A percentile compares a stretch with the other conserved stretches of the same genome.
These are phyloP conservation scores for Sarcomyxa edulis DNA, from an alignment of 768 basidiomycete species.

Conservation along the genomic window DNA sequence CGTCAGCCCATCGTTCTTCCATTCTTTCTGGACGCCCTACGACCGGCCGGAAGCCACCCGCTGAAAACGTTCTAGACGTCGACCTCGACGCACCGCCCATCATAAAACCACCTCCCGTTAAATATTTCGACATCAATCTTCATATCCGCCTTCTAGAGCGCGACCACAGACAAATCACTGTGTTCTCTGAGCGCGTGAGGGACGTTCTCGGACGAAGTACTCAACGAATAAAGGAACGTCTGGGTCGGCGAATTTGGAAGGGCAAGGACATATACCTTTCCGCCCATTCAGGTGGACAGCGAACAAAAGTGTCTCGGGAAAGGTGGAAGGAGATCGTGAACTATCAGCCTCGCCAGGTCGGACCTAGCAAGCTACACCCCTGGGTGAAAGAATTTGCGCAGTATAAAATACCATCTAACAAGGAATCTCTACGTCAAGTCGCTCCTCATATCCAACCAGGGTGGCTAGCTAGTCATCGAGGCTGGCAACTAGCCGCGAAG, in stretches of 20 bases:
- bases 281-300: constrained; percentile 12
- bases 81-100: constrained; percentile 25
- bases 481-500: constrained; percentile 1
- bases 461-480: constrained; percentile 2
- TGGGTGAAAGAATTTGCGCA: neutral
- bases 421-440: neutral
- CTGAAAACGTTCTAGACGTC: constrained; percentile 26
- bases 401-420: no score
- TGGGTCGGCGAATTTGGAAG: constrained; percentile 75
- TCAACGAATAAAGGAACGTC: constrained; percentile 65
- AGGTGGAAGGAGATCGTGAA: constrained; percentile 49
- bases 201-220: constrained; percentile 44
- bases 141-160: constrained; percentile 54
- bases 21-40: constrained; percentile 2
- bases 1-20: constrained; percentile 3
- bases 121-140: constrained; percentile 44
- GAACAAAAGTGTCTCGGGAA: constrained; percentile 32
- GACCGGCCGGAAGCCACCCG: no score
- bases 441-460: neutral
- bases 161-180: constrained; percentile 45
- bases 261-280: constrained; percentile 50
- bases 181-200: constrained; percentile 35
- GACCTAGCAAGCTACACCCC: neutral
- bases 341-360: constrained; percentile 26
- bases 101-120: constrained; percentile 18